These are phyloP conservation scores for Rhizophlyctis rosea DNA, from an alignment of 192 early-diverging fungal species.

Conservation along the genomic window DNA sequence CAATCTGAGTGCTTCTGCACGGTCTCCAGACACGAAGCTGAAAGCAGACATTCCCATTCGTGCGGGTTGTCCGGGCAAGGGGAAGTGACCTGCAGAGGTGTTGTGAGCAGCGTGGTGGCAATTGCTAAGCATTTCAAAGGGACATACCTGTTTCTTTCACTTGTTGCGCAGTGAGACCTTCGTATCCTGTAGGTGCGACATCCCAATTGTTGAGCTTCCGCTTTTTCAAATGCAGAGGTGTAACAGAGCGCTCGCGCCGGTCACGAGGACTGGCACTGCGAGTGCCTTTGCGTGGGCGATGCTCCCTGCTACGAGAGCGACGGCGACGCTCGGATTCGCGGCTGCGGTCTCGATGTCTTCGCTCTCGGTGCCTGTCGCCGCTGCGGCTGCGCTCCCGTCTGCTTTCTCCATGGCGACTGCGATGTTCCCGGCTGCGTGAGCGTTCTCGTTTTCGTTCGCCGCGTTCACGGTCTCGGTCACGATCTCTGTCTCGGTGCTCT, in stretches of 20 bases:
- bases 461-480: slow-evolving; percentile 52
- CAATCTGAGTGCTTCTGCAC: slow-evolving; percentile 44
- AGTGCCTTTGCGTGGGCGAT: slow-evolving; percentile 5
- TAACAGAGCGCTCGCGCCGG: slow-evolving; percentile 26
- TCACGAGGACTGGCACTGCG: slow-evolving; percentile 21
- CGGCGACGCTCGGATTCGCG: slow-evolving; percentile 13
- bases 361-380: slow-evolving; percentile 18
- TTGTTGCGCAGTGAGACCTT: slow-evolving; percentile 77
- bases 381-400: slow-evolving; percentile 44
- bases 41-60: too few relatives aligned
- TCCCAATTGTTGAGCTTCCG: slow-evolving; percentile 92
- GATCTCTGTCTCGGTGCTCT: slow-evolving; percentile 45
- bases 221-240: slow-evolving; percentile 74
- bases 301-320: slow-evolving; percentile 3
- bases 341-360: slow-evolving; percentile 14
- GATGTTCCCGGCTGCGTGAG: too few relatives aligned
- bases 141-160: slow-evolving; percentile 82
- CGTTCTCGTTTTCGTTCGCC: slow-evolving; percentile 34
- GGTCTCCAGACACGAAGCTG: slow-evolving; percentile 22
- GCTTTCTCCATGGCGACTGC: slow-evolving; percentile 37
- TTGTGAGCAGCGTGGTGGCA: slow-evolving; percentile 2
- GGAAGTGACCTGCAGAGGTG: slow-evolving; percentile 62
- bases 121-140: background rate
- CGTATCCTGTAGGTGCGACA: slow-evolving; percentile 81
- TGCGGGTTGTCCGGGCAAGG: slow-evolving; percentile 65